Evolutionary conservation across 805 yeast genomes (phyloP).

Genomic region (Pichia thaimueangensis): DNA sequence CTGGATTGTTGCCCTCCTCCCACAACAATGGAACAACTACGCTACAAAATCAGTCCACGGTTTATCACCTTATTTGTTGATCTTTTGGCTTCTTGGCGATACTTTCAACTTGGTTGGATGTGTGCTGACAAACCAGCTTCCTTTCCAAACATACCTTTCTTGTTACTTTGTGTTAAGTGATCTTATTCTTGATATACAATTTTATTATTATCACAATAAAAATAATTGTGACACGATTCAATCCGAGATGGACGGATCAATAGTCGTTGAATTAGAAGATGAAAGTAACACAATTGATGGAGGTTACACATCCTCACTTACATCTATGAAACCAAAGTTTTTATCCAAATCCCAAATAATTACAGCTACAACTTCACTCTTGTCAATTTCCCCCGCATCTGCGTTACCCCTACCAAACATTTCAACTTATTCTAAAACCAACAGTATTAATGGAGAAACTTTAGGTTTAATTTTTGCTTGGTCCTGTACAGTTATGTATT

Average conservation of each 20-base stretch:
- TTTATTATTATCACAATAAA: conserved; percentile 46
- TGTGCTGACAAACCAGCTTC: conserved; percentile 64
- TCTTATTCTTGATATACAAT: conserved; percentile 60
- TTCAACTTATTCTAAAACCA: neutral
- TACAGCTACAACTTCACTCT: conserved; percentile 3
- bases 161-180: conserved; percentile 72
- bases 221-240: no score
- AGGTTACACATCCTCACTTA: neutral
- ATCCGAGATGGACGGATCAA: neutral
- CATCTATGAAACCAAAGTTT: neutral
- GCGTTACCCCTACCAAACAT: conserved; percentile 16
- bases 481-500: conserved; percentile 69
- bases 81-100: conserved; percentile 32
- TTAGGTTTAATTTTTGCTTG: conserved; percentile 47
- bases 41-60: conserved; percentile 28
- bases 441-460: neutral
- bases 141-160: conserved; percentile 73
- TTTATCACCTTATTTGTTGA: conserved; percentile 26
- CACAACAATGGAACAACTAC: conserved; percentile 32
- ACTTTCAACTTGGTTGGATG: conserved; percentile 52
- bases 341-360: conserved; percentile 12
- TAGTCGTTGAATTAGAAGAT: neutral
- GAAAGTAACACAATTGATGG: neutral
- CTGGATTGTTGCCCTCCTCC: conserved; percentile 33
- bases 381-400: conserved; percentile 1